A percentile compares a stretch with the other conserved stretches of the same genome.
phyloP scores from a whole-genome alignment of 2,329 filamentous ascomycete genomes.

The Nemania abortiva region DNA sequence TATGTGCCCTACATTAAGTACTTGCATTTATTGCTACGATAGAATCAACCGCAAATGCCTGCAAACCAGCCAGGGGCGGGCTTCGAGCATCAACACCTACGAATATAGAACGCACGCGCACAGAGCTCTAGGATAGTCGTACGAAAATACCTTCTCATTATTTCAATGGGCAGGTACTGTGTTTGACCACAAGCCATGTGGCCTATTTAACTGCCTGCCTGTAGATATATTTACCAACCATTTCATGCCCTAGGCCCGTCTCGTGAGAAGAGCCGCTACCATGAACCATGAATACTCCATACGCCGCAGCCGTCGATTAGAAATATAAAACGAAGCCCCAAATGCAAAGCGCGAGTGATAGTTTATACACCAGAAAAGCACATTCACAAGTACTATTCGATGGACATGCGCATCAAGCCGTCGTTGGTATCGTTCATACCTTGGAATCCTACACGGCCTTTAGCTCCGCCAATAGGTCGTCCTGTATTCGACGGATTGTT shows the following conservation, averaged over 20 bases:
- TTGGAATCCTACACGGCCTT: slow-evolving; percentile 81
- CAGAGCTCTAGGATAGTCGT: neutral
- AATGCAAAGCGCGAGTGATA: neutral
- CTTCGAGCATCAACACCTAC: no score
- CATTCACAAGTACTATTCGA: slow-evolving; percentile 68
- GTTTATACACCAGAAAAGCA: neutral
- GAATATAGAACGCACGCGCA: neutral
- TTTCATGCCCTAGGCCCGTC: neutral
- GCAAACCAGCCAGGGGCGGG: no score
- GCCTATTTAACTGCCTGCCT: neutral
- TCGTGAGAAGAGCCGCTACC: neutral
- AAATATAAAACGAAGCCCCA: neutral
- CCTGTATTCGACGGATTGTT: slow-evolving; percentile 35
- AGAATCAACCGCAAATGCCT: no score
- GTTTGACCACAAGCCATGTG: neutral
- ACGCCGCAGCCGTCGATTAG: neutral
- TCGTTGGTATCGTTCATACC: slow-evolving; percentile 97
- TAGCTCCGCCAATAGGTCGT: slow-evolving; percentile 64
- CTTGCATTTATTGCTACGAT: no score
- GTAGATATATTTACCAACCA: neutral
- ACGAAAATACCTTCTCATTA: neutral
- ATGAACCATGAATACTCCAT: neutral
- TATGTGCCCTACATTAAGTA: no score
- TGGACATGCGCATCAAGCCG: slow-evolving; percentile 96
- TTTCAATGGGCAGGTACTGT: neutral